phyloP scores from a whole-genome alignment of 1,139 yeast genomes.

The Geotrichum candidum region DNA sequence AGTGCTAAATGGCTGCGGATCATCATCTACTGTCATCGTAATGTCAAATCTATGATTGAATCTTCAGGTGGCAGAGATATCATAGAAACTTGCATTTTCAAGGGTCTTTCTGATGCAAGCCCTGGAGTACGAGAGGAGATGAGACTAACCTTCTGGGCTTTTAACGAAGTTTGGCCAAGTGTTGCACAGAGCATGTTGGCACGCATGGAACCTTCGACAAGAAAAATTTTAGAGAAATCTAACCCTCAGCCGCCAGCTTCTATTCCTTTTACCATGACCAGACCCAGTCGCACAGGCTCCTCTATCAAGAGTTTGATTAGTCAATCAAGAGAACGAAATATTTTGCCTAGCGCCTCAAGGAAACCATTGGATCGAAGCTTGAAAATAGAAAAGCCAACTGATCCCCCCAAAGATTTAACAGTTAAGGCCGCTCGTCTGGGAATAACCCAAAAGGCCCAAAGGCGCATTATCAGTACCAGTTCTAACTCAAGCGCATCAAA shows the following conservation, averaged over 20 bases:
- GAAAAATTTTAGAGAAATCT: conserved; percentile 51
- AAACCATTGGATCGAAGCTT: neutral
- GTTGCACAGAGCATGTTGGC: conserved; percentile 37
- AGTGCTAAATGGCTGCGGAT: conserved; percentile 69
- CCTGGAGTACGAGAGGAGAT: conserved; percentile 74
- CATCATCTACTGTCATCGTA: conserved; percentile 37
- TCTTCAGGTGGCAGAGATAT: conserved; percentile 41
- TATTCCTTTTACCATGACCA: neutral
- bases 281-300: conserved; percentile 5
- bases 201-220: conserved; percentile 44
- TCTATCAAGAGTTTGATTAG: conserved; percentile 8
- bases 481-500: neutral
- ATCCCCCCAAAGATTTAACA: conserved; percentile 5
- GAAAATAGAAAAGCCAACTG: conserved; percentile 2
- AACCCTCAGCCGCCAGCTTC: conserved; percentile 24
- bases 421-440: conserved; percentile 12
- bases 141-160: conserved; percentile 70
- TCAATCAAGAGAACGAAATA: conserved; percentile 8
- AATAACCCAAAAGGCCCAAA: conserved; percentile 11
- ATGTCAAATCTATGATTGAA: conserved; percentile 32
- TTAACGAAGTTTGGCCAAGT: conserved; percentile 45
- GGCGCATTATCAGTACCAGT: neutral
- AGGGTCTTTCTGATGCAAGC: conserved; percentile 72
- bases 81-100: conserved; percentile 48
- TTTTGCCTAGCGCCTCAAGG: neutral